Base-by-base conservation (phyloP, 345 rosid genomes). In the Gynandropsis gynandra region DNA sequence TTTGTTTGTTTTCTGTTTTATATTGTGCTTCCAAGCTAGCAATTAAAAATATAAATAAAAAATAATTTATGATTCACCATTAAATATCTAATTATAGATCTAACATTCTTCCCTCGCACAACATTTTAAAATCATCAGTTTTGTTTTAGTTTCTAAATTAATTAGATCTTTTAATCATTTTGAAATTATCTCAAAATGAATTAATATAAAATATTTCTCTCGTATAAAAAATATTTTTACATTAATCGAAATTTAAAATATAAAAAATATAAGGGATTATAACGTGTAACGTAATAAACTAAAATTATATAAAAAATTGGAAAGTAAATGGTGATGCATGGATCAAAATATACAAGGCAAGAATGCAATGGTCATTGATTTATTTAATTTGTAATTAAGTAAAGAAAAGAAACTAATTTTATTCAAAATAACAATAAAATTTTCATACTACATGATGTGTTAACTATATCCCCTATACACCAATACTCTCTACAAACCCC, bases 1-100 rank as follows among this genome's bases (percentile, higher is more conserved):
- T 63, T 56, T 16, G 59, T 51, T 40, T 42, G 17, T 47, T 54
- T 49, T 59, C 16, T 42, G 40, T 42, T 36, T 31, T 20, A 49
- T 39, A 44, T 21, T 53, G 52, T 56, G 66, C 74, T 54, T 71
- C 77, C 70, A 64, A 60, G 59, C 64, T 59, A 59, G 64, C 58
- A 62, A 41, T 37, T 74, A 43, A 61, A 45, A 69, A 50, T 65
- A 59, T 73, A 65, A 72, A 38, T 68, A 56, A 55, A 61, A 63
- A 61, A 65, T 54, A 35, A 61, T 54, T 64, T 53, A 58, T 45
- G 49, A 66, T 38, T 51, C 58, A 49, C 15, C 29, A 24, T n/a
- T n/a, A n/a, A n/a, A 20, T 31, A 10, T 47, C 38, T 16, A 24
- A 31, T 47, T 16, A n/a, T 16, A 38, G 41, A 61, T n/a, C n/a